phyloP scores from a whole-genome alignment of 31 red algal genomes.

The Odonthalia washingtoniensis region DNA sequence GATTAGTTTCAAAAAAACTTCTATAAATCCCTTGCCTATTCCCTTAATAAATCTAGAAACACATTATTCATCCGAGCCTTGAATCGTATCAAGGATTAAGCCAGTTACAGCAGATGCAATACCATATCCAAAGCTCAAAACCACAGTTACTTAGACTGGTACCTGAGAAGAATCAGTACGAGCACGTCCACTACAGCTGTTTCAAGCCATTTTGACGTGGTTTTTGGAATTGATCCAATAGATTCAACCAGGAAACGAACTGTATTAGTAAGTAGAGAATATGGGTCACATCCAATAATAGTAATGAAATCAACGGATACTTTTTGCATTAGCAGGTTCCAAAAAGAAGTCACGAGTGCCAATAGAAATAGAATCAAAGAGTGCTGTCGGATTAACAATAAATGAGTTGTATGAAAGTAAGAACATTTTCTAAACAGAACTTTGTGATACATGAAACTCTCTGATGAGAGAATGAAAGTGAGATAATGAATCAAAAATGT shows the following conservation, averaged over 20 bases:
- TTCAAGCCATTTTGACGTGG: constrained; percentile 87
- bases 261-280: constrained; percentile 89
- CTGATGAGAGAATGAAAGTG: constrained; percentile 88
- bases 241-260: constrained; percentile 92
- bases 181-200: constrained; percentile 88
- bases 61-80: constrained; percentile 87
- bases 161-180: constrained; percentile 74
- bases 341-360: constrained; percentile 99
- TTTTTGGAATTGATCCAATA: constrained; percentile 87
- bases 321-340: constrained; percentile 93
- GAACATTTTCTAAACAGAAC: constrained; percentile 83
- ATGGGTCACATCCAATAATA: constrained; percentile 85
- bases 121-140: constrained; percentile 93
- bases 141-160: constrained; percentile 83
- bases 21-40: constrained; percentile 94
- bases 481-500: constrained; percentile 88
- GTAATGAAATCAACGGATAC: constrained; percentile 93
- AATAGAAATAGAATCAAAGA: constrained; percentile 96
- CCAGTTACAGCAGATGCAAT: constrained; percentile 92
- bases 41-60: constrained; percentile 90
- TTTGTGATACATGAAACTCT: constrained; percentile 92
- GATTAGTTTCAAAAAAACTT: constrained; percentile 85
- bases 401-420: constrained; percentile 89
- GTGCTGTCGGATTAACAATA: constrained; percentile 90
- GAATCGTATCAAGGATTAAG: constrained; percentile 85